phyloP scores from a whole-genome alignment of 768 basidiomycete species.

The Gloeophyllum trabeum region DNA sequence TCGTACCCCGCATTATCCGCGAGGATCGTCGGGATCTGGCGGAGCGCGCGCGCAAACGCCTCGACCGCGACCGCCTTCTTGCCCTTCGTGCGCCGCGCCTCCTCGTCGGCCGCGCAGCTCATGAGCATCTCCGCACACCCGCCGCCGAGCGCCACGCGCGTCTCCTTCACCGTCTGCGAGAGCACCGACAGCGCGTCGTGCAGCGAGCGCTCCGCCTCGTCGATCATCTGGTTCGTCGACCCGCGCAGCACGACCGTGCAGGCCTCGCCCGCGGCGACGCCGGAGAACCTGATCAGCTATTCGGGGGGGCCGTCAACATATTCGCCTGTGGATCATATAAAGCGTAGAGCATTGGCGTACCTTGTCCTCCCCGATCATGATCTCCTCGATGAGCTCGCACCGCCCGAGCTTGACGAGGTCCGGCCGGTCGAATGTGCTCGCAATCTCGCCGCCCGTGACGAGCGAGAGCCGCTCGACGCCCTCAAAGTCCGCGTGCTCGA shows the following conservation, averaged over 20 bases:
- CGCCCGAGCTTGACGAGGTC: slow-evolving; percentile 86
- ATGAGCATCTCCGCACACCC: slow-evolving; percentile 99
- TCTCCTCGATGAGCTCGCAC: slow-evolving; percentile 95
- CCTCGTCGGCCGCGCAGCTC: slow-evolving; percentile 90
- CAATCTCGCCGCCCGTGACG: slow-evolving; percentile 96
- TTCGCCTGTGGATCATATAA: not conserved
- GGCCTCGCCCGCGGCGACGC: slow-evolving; percentile 94
- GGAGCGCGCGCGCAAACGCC: slow-evolving; percentile 77
- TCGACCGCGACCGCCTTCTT: slow-evolving; percentile 96
- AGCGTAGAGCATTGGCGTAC: slow-evolving; percentile 25
- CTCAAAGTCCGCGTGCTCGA: slow-evolving; percentile 98
- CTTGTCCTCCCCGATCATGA: slow-evolving; percentile 99
- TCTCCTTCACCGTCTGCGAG: slow-evolving; percentile 97
- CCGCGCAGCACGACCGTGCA: slow-evolving; percentile 97
- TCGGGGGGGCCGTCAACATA: not conserved
- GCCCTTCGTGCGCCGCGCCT: slow-evolving; percentile 71
- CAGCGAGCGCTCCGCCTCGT: slow-evolving; percentile 94
- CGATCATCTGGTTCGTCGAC: slow-evolving; percentile 97
- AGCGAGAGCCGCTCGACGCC: slow-evolving; percentile 93
- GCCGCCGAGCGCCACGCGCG: slow-evolving; percentile 86
- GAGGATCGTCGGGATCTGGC: slow-evolving; percentile 93
- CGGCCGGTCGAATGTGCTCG: slow-evolving; percentile 88
- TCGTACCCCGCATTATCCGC: slow-evolving; percentile 98
- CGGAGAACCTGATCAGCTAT: slow-evolving; percentile 98
- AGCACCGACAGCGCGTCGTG: slow-evolving; percentile 97